Conservation (phyloP, 306 rosid genomes). For the Pyrus betulifolia region DNA sequence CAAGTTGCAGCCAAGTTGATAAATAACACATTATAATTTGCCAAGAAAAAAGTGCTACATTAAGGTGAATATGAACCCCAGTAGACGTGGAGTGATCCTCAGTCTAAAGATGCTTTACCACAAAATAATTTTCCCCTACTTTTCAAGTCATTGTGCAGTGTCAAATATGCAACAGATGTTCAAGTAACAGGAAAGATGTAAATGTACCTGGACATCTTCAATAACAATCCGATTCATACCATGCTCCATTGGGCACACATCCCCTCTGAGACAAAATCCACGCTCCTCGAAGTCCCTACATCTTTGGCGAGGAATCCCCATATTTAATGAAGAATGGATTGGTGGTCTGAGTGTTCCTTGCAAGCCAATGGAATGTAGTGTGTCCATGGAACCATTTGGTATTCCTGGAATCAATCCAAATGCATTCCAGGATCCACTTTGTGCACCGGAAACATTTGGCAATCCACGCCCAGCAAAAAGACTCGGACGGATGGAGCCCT, state of each 20-base stretch:
- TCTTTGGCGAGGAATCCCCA: conserved; percentile 74
- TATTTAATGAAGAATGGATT: conserved; percentile 68
- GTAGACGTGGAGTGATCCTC: not conserved
- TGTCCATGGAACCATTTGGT: conserved; percentile 78
- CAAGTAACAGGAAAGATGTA: conserved; percentile 5
- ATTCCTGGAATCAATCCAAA: conserved; percentile 76
- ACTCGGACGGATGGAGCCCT: conserved; percentile 64
- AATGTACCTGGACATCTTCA: conserved; percentile 94
- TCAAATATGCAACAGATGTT: conserved; percentile 3
- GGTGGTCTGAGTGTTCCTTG: conserved; percentile 83
- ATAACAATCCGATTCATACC: conserved; percentile 94
- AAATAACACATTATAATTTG: not conserved
- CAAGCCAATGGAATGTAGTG: conserved; percentile 78
- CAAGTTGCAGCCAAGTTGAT: not conserved
- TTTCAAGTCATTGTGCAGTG: conserved; percentile 1
- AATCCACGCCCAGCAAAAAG: conserved; percentile 71
- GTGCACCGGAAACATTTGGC: conserved; percentile 78
- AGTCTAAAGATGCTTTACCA: not conserved
- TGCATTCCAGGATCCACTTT: conserved; percentile 76
- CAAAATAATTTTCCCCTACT: not conserved
- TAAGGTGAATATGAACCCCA: not conserved
- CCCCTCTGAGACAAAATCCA: conserved; percentile 98
- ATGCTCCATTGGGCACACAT: conserved; percentile 99
- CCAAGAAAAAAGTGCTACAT: not conserved
- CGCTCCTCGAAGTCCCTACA: conserved; percentile 99